phyloP scores from a whole-genome alignment of 2,329 filamentous ascomycete genomes.

The Claviceps sp. region DNA sequence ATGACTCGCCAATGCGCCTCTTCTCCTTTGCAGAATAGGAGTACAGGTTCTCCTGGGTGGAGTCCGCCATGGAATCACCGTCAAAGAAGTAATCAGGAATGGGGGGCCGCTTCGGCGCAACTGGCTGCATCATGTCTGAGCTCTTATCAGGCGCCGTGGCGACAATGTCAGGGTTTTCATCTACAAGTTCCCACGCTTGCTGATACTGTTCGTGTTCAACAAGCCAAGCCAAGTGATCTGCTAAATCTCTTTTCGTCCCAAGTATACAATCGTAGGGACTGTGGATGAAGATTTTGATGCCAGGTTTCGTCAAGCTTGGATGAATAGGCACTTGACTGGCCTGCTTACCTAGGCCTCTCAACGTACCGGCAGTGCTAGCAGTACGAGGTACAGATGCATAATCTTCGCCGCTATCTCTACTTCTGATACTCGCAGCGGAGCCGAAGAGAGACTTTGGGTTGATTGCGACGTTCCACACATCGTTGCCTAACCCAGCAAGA shows the following conservation, averaged over 20 bases:
- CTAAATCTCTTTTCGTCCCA: constrained; percentile 72
- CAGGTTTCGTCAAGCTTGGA: constrained; percentile 40
- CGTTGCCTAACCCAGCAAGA: constrained; percentile 55
- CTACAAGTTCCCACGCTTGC: constrained; percentile 76
- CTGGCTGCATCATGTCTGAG: constrained; percentile 25
- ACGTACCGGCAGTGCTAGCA: constrained; percentile 20
- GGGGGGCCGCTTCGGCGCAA: constrained; percentile 26
- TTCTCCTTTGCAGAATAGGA: constrained; percentile 75
- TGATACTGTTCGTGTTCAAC: constrained; percentile 69
- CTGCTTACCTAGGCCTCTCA: constrained; percentile 12
- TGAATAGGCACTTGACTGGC: constrained; percentile 28
- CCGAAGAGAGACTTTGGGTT: constrained; percentile 80
- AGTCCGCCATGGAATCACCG: constrained; percentile 44
- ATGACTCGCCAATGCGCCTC: constrained; percentile 77
- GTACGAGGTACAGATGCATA: constrained; percentile 32
- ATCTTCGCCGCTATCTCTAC: constrained; percentile 47
- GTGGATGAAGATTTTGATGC: constrained; percentile 75
- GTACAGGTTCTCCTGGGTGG: constrained; percentile 41
- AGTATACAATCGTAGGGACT: constrained; percentile 96
- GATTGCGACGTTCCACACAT: constrained; percentile 83
- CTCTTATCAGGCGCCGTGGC: constrained; percentile 26
- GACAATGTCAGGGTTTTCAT: constrained; percentile 71
- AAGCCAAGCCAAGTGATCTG: constrained; percentile 78
- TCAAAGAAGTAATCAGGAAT: constrained; percentile 58
- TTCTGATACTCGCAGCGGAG: constrained; percentile 66